Evolutionary conservation across 768 basidiomycete species (phyloP).

Genomic region (Coprinopsis sp.): DNA sequence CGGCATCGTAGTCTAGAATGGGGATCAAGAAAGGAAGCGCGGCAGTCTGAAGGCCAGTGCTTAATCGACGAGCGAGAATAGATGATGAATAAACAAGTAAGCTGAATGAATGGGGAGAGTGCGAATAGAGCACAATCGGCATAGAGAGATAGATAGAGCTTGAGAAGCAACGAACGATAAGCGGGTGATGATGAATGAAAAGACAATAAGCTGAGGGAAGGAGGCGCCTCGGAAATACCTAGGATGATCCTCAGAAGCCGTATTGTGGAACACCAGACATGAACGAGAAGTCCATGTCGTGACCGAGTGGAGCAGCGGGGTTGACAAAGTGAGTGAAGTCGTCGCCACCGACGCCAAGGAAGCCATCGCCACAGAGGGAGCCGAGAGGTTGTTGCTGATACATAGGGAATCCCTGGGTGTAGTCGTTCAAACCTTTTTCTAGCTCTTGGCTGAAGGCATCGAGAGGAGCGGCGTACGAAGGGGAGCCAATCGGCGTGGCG

Average conservation of each 20-base stretch:
- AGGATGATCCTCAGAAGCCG: conserved; percentile 10
- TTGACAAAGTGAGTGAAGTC: conserved; percentile 13
- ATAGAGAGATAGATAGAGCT: no score
- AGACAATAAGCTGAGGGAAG: not conserved
- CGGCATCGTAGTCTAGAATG: no score
- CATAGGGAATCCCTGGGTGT: conserved; percentile 14
- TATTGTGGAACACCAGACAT: conserved; percentile 31
- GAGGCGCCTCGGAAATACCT: no score
- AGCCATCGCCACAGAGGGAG: conserved; percentile 10
- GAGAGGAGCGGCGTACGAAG: conserved; percentile 24
- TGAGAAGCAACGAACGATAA: not conserved
- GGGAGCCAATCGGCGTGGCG: conserved; percentile 15
- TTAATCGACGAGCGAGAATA: no score
- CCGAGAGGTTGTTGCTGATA: conserved; percentile 16
- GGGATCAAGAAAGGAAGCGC: no score
- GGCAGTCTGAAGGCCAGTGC: no score
- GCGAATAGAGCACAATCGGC: no score
- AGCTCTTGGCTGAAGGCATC: conserved; percentile 27
- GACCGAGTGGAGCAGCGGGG: conserved; percentile 12
- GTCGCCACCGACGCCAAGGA: conserved; percentile 6
- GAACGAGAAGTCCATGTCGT: conserved; percentile 29
- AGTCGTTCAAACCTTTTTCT: conserved; percentile 23
- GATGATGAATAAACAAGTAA: no score
- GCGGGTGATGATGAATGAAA: not conserved
- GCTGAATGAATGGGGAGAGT: no score